phyloP scores from a whole-genome alignment of 139 green algal genomes.

The Asterochloris sp. region DNA sequence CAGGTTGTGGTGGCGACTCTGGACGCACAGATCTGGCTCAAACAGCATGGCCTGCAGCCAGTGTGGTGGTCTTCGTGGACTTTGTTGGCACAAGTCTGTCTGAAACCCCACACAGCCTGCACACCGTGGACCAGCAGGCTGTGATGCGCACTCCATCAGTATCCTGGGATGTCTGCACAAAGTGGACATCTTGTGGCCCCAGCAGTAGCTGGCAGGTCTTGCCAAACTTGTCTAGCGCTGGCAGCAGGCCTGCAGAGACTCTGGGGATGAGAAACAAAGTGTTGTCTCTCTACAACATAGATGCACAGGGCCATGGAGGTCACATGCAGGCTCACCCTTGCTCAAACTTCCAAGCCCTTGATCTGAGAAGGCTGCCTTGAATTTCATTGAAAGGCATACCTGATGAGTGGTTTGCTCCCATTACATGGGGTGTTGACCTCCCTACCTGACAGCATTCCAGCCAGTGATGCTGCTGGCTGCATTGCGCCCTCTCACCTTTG shows the following conservation, averaged over 20 bases:
- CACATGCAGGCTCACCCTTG: constrained; percentile 24
- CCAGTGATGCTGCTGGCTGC: no score
- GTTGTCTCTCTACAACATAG: background rate
- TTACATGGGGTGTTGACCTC: no score
- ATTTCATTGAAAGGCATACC: constrained; percentile 50
- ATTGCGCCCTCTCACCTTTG: no score
- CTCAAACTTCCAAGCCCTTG: constrained; percentile 46
- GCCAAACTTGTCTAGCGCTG: constrained; percentile 76
- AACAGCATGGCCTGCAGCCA: constrained; percentile 63
- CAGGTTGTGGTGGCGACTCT: constrained; percentile 61
- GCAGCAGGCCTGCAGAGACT: constrained; percentile 56
- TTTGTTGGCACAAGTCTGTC: background rate
- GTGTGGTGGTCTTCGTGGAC: background rate
- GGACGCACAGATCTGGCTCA: constrained; percentile 37
- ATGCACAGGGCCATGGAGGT: background rate
- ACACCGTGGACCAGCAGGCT: constrained; percentile 46
- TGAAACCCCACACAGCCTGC: background rate
- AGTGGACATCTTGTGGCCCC: constrained; percentile 45
- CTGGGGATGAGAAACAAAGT: background rate
- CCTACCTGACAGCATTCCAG: no score
- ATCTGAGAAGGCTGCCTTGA: constrained; percentile 57
- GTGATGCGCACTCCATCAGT: constrained; percentile 66
- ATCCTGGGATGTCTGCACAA: constrained; percentile 61
- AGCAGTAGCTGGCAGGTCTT: constrained; percentile 71
- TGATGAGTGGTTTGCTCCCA: background rate